These are phyloP conservation scores for Ophiostoma australiae DNA, from an alignment of 2,329 filamentous ascomycete genomes.

Conservation along the genomic window DNA sequence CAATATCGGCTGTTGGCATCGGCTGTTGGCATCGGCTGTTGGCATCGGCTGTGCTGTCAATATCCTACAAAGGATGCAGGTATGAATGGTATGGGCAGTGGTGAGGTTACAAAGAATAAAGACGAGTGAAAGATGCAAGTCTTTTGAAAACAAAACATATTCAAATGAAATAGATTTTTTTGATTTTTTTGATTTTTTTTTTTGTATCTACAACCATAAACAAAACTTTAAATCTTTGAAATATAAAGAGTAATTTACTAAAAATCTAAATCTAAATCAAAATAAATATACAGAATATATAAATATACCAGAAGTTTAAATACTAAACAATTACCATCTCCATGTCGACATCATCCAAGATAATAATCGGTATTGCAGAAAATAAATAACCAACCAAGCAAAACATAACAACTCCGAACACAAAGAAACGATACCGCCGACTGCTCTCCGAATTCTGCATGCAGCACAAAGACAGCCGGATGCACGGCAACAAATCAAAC, in stretches of 20 bases:
- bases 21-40: background rate
- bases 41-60: background rate
- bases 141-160: background rate
- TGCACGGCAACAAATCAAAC: background rate
- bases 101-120: background rate
- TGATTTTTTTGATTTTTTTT: too few species aligned
- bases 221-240: too few species aligned
- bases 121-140: background rate
- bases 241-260: background rate
- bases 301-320: too few species aligned
- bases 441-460: background rate
- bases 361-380: background rate
- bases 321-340: too few species aligned
- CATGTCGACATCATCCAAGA: background rate
- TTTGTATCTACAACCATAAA: too few species aligned
- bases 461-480: background rate
- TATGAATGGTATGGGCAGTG: background rate
- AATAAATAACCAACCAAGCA: background rate
- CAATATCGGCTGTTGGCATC: background rate
- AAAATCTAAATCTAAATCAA: background rate
- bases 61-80: background rate
- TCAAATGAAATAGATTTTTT: too few species aligned
- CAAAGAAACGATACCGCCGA: background rate
- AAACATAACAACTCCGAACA: background rate
- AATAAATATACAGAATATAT: background rate